Evolutionary conservation across 352 stramenopile genomes (phyloP), one percentile per base, ranked within the genome.

Genomic region (Thraustochytrium aureum): DNA sequence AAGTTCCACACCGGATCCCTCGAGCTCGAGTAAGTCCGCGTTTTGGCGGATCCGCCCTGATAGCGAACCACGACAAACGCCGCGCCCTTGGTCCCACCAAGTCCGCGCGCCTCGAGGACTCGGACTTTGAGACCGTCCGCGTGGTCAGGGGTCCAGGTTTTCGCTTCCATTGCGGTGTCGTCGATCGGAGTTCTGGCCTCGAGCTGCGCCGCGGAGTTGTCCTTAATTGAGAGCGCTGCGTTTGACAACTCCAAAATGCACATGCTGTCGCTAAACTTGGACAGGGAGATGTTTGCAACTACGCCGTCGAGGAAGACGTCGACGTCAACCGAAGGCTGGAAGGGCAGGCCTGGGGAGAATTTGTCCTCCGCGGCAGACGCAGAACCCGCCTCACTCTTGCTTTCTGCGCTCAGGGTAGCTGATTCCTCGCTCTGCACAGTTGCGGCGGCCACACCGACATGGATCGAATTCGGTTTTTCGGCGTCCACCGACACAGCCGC

Each of bases 221-320:
- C 62, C 1, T 39, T 14, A 7, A 73, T 37, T 35, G 26, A 37
- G 17, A 66, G 7, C 0, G 6, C 42, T 26, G 56, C 6, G 37
- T 22, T 39, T 37, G 22, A 37, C 10, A 73, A 7, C 6, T 37
- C 20, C 14, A 73, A 12, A 17, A 74, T 14, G 45, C 30, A 43
- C 0, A 60, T 35, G 54, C 69, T 76, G 67, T 76, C 67, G 54
- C 67, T 76, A 5, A 42, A 76, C 38, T 76, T 76, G 2, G 67
- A 76, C 12, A 76, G 38, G 22, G 67, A 76, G 26, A 76, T n/a
- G 20, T 45, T 50, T 5, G 45, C 6, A 10, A 72, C 67, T 14
- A 76, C 7, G 26, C 38, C 54, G 30, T 75, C 6, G 12, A 76
- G n/a, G 54, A 37, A n/a, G n/a, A n/a, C n/a, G n/a, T n/a, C n/a